Conservation (phyloP, 352 stramenopile genomes). For the Halophytophthora polymorphica region DNA sequence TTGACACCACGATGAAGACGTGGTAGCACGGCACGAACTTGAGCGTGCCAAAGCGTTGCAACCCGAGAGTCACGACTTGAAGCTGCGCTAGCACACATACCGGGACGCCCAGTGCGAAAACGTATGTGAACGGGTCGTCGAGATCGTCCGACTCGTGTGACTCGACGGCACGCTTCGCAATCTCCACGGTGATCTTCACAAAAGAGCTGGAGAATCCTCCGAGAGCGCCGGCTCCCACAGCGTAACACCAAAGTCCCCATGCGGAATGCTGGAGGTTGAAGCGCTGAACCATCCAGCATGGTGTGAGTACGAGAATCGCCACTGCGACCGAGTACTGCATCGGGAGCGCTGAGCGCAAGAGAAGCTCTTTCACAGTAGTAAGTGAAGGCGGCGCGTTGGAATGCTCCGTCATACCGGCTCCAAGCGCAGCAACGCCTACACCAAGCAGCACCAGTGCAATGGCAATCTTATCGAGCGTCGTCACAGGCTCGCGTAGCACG, state of each 20-base stretch:
- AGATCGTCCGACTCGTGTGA: background rate
- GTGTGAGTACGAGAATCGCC: slow-evolving; percentile 10
- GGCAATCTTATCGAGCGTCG: slow-evolving; percentile 27
- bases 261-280: slow-evolving; percentile 7
- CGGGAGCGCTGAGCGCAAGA: slow-evolving; percentile 21
- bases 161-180: slow-evolving; percentile 20
- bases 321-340: slow-evolving; percentile 22
- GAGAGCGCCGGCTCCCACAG: slow-evolving; percentile 28
- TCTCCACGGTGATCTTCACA: slow-evolving; percentile 35
- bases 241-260: slow-evolving; percentile 25
- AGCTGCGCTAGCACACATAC: slow-evolving; percentile 31
- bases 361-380: slow-evolving; percentile 18
- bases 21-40: slow-evolving; percentile 47
- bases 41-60: slow-evolving; percentile 37
- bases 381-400: slow-evolving; percentile 18
- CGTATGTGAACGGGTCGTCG: slow-evolving; percentile 18
- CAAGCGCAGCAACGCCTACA: slow-evolving; percentile 28
- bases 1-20: slow-evolving; percentile 45
- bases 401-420: slow-evolving; percentile 21
- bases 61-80: slow-evolving; percentile 30
- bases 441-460: slow-evolving; percentile 31
- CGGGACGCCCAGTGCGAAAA: slow-evolving; percentile 24
- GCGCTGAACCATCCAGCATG: slow-evolving; percentile 13
- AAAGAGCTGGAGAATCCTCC: slow-evolving; percentile 38
- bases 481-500: slow-evolving; percentile 29